These are phyloP conservation scores for Verticillium nubilum DNA, from an alignment of 2,329 filamentous ascomycete species.

Conservation along the genomic window DNA sequence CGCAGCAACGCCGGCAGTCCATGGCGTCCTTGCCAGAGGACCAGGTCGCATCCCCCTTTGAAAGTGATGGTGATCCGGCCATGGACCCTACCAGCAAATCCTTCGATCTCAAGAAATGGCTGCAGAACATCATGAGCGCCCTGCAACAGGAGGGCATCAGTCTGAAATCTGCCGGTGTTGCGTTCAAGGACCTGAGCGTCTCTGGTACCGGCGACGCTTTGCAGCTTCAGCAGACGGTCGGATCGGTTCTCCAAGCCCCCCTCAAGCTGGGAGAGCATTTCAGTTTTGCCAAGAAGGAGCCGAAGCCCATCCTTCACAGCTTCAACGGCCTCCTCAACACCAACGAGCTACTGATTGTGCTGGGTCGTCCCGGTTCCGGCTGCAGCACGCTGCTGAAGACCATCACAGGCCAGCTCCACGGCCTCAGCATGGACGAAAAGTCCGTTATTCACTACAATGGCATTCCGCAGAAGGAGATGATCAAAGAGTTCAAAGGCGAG, in stretches of 20 bases:
- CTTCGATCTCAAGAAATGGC: slow-evolving; percentile 38
- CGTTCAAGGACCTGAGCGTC: slow-evolving; percentile 61
- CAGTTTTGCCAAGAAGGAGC: slow-evolving; percentile 34
- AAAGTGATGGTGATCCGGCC: slow-evolving; percentile 18
- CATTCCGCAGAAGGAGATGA: slow-evolving; percentile 46
- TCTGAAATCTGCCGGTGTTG: slow-evolving; percentile 50
- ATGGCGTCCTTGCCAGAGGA: slow-evolving; percentile 9
- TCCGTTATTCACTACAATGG: slow-evolving; percentile 59
- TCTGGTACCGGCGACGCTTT: slow-evolving; percentile 62
- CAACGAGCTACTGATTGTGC: slow-evolving; percentile 64
- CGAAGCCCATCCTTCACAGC: slow-evolving; percentile 55
- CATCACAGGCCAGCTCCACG: slow-evolving; percentile 54
- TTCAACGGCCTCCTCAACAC: slow-evolving; percentile 60
- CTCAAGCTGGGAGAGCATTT: slow-evolving; percentile 53
- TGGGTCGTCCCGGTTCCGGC: slow-evolving; percentile 61
- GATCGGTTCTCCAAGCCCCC: slow-evolving; percentile 51
- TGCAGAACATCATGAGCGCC: slow-evolving; percentile 29
- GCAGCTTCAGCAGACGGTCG: slow-evolving; percentile 64
- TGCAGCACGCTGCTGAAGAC: slow-evolving; percentile 61
- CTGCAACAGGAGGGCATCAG: slow-evolving; percentile 51
- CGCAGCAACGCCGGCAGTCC: slow-evolving; percentile 24
- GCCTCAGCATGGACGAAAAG: slow-evolving; percentile 43
- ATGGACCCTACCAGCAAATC: slow-evolving; percentile 29
- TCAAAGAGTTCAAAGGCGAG: slow-evolving; percentile 57
- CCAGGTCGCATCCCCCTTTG: background rate